phyloP scores from a whole-genome alignment of 345 rosid genomes.

The Eucalyptus albens region DNA sequence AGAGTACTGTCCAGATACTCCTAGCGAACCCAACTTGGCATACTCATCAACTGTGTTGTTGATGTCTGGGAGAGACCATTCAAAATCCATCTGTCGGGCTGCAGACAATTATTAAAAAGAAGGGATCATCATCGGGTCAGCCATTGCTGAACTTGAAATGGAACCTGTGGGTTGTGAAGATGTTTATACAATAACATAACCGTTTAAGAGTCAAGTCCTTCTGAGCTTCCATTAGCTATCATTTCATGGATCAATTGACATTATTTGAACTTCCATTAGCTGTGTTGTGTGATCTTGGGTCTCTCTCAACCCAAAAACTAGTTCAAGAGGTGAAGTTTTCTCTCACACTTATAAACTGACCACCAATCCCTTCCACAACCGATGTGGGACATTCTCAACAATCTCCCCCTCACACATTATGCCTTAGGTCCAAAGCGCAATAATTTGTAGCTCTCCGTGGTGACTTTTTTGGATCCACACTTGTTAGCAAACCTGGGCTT shows the following conservation, averaged over 20 bases:
- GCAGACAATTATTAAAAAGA: neutral
- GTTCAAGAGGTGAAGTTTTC: too few species aligned
- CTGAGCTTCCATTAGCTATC: neutral
- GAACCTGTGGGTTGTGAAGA: neutral
- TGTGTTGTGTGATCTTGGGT: too few species aligned
- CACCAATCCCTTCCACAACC: too few species aligned
- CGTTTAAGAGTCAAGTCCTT: neutral
- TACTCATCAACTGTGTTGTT: neutral
- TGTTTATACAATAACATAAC: neutral
- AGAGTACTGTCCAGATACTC: neutral
- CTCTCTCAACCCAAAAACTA: too few species aligned
- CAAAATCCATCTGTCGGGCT: neutral
- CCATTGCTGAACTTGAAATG: neutral
- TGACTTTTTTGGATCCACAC: too few species aligned
- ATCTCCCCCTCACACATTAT: too few species aligned
- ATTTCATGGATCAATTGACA: neutral
- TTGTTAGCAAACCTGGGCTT: fast-evolving
- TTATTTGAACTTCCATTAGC: neutral
- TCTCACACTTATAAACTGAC: too few species aligned
- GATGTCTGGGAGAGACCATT: neutral
- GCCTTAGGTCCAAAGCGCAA: too few species aligned
- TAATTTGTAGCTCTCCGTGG: too few species aligned
- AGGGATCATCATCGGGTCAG: neutral
- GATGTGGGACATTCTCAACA: too few species aligned
- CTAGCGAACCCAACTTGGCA: neutral